Base-by-base conservation (phyloP, 169 alveolate species). In the Perkinsus olseni region DNA sequence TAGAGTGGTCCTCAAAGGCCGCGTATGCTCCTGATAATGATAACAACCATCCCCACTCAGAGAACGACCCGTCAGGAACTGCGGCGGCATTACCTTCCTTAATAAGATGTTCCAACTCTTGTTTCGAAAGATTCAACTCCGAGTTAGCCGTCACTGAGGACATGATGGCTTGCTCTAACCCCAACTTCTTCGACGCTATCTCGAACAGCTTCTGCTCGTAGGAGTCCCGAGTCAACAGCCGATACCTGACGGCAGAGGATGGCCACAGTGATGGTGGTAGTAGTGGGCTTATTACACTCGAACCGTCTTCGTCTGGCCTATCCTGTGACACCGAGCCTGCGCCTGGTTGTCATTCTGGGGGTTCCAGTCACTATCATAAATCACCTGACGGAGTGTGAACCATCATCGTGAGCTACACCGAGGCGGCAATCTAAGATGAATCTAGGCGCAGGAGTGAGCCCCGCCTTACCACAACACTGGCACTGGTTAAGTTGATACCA, bases 351-450 rank as follows among this genome's bases (percentile, higher is more conserved):
- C 99, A 93, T 98, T 98, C 95, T 98, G 99, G 28, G 99, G 99
- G 93, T 99, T 98, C 99, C 99, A 98, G 96, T 99, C 99, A 37
- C 99, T 97, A 94, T 98, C 99, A 95, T 98, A 98, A n/a, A 99
- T 97, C 74, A 99, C 95, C 34, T 95, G 34, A 62, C 50, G 50
- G 11, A n/a, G n/a, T n/a, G n/a, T n/a, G 50, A 40, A 40, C 3
- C 50, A 40, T 11, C 11, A 11, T 40, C 50, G 50, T 6, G 50
- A 40, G 11, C 50, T 40, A n/a, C n/a, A n/a, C n/a, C n/a, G n/a
- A n/a, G n/a, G n/a, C n/a, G n/a, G n/a, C n/a, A n/a, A n/a, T n/a
- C n/a, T n/a, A n/a, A n/a, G n/a, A n/a, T n/a, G n/a, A n/a, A n/a
- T n/a, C n/a, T n/a, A n/a, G n/a, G n/a, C n/a, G n/a, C n/a, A n/a